Conservation (phyloP, 495 filamentous ascomycete genomes). For the Pseudomonodictys pantanalensis region DNA sequence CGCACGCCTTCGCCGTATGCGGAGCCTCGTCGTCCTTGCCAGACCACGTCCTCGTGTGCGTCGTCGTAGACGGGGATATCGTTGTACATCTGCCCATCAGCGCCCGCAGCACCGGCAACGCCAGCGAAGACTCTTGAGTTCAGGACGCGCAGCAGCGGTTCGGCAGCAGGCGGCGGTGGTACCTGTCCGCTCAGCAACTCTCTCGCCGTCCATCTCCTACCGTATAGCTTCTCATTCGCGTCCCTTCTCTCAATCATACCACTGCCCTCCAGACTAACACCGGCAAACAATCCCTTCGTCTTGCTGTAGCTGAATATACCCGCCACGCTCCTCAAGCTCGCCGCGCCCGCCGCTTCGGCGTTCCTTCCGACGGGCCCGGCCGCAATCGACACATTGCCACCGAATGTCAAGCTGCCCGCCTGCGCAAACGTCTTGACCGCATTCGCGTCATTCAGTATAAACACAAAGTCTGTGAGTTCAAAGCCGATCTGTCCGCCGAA, state of each 20-base stretch:
- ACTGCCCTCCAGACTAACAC: conserved; percentile 88
- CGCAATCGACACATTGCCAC: conserved; percentile 94
- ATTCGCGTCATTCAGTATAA: conserved; percentile 90
- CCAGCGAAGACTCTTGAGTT: conserved; percentile 81
- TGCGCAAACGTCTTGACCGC: conserved; percentile 96
- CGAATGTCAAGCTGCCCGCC: conserved; percentile 81
- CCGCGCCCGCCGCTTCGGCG: conserved; percentile 93
- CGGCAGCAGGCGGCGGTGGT: conserved; percentile 74
- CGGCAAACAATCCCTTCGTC: conserved; percentile 95
- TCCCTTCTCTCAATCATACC: conserved; percentile 90
- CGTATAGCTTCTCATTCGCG: conserved; percentile 95
- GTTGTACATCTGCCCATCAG: conserved; percentile 77
- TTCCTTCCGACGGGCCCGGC: conserved; percentile 92
- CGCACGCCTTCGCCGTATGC: conserved; percentile 73
- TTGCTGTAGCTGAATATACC: conserved; percentile 95
- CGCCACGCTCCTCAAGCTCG: conserved; percentile 82
- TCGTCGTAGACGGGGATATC: conserved; percentile 91
- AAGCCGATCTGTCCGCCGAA: conserved; percentile 97
- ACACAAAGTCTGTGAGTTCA: conserved; percentile 97
- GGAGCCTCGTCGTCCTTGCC: conserved; percentile 75
- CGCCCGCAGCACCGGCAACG: conserved; percentile 46
- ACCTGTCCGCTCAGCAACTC: conserved; percentile 77
- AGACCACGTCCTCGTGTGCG: conserved; percentile 83
- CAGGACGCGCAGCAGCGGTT: conserved; percentile 77
- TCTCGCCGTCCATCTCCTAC: conserved; percentile 70